A percentile compares a stretch with the other conserved stretches of the same genome.
Evolutionary conservation across 345 rosid genomes (phyloP).

Genomic region (Pelargonium nanum): DNA sequence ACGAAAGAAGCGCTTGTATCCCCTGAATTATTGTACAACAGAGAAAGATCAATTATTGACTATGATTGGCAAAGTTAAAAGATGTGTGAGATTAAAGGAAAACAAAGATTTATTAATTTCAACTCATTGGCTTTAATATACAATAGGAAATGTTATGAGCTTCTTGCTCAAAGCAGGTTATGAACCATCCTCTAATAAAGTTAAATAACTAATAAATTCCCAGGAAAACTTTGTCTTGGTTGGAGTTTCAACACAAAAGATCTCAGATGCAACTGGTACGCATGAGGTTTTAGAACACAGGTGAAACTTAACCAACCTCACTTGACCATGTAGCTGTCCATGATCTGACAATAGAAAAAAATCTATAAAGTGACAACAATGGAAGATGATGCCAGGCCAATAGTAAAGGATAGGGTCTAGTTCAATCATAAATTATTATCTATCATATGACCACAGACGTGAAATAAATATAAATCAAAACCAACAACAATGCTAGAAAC

Average conservation of each 20-base stretch:
- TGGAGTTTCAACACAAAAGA: neutral
- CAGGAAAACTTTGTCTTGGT: neutral
- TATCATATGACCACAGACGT: neutral
- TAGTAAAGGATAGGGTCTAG: too few species aligned
- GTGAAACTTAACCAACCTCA: neutral
- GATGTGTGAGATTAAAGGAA: too few species aligned
- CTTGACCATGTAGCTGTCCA: neutral
- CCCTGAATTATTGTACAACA: constrained; percentile 29
- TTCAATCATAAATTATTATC: neutral
- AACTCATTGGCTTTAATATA: too few species aligned
- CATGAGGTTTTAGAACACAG: neutral
- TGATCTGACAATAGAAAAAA: neutral
- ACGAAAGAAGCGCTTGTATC: constrained; percentile 67
- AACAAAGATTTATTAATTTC: too few species aligned
- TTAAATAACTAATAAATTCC: neutral
- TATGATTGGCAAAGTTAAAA: neutral
- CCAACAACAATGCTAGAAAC: too few species aligned
- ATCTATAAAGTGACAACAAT: too few species aligned
- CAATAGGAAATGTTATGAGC: too few species aligned
- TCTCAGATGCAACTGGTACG: neutral
- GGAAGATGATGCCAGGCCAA: too few species aligned
- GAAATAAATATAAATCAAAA: too few species aligned
- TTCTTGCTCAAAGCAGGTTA: too few species aligned
- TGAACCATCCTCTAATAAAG: too few species aligned
- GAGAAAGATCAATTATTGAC: neutral